Evolutionary conservation across 345 rosid species (phyloP).

Genomic region (Mangifera indica): DNA sequence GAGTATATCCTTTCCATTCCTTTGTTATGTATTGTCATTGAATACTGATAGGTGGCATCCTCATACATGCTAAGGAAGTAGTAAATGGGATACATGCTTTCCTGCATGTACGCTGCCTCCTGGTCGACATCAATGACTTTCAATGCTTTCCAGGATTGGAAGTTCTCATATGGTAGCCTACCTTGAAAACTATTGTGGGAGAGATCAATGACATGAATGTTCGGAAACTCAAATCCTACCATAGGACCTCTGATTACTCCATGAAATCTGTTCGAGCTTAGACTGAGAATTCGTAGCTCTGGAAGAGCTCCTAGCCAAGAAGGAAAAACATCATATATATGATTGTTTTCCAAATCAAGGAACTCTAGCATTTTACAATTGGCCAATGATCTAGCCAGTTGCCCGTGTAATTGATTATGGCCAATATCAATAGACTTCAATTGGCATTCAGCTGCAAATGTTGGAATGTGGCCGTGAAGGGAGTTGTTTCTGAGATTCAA

Average conservation of each 20-base stretch:
- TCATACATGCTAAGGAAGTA: neutral
- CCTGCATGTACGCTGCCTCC: neutral
- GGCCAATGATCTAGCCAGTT: conserved; percentile 7
- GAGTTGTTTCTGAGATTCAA: conserved; percentile 21
- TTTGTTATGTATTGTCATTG: conserved; percentile 19
- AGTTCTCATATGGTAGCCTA: conserved; percentile 8
- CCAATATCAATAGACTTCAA: conserved; percentile 19
- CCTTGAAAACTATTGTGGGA: conserved; percentile 19
- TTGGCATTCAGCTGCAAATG: neutral
- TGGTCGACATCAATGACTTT: conserved; percentile 2
- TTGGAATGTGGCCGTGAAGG: conserved; percentile 22
- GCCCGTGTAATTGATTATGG: conserved; percentile 12
- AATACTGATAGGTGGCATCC: neutral
- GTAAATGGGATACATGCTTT: neutral
- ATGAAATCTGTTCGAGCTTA: conserved; percentile 8
- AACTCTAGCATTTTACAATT: neutral
- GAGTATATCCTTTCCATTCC: neutral
- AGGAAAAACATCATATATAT: conserved; percentile 15
- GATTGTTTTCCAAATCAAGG: conserved; percentile 17
- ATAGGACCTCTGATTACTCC: neutral
- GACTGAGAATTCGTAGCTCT: neutral
- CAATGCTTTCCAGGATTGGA: conserved; percentile 25
- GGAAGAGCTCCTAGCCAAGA: conserved; percentile 26
- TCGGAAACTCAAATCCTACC: neutral
- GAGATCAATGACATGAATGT: conserved; percentile 17